Evolutionary conservation across 495 filamentous ascomycete genomes (phyloP).

Genomic region (Monascus purpureus): DNA sequence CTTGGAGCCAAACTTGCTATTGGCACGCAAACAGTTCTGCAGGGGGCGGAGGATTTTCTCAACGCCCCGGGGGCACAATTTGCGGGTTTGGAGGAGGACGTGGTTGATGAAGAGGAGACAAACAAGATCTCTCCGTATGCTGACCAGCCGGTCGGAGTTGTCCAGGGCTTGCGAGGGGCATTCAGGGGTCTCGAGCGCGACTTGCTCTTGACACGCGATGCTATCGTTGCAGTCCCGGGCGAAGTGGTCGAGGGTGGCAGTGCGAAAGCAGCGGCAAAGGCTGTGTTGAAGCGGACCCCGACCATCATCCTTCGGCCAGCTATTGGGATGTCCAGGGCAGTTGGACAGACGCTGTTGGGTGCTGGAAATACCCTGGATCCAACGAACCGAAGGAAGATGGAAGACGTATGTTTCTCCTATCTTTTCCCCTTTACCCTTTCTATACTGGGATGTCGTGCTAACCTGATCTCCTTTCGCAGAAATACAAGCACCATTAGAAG

Average conservation of each 20-base stretch:
- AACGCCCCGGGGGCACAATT: constrained; percentile 23
- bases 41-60: constrained; percentile 73
- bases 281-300: constrained; percentile 68
- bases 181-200: constrained; percentile 75
- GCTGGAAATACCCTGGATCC: constrained; percentile 90
- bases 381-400: constrained; percentile 63
- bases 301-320: constrained; percentile 83
- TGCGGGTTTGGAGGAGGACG: constrained; percentile 40
- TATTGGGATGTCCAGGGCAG: constrained; percentile 79
- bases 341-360: constrained; percentile 78
- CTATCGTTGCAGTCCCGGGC: constrained; percentile 85
- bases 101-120: constrained; percentile 45
- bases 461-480: constrained; percentile 11
- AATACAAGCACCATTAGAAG: constrained; percentile 30
- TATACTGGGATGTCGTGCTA: not conserved
- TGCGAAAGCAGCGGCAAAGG: constrained; percentile 68
- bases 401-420: constrained; percentile 54
- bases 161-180: constrained; percentile 72
- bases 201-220: constrained; percentile 68
- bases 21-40: constrained; percentile 81
- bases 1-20: constrained; percentile 91
- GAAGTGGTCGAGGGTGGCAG: constrained; percentile 79
- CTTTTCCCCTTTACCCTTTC: not conserved
- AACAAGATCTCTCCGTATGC: constrained; percentile 81
- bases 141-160: constrained; percentile 76